A percentile compares a stretch with the other conserved stretches of the same genome.
Conservation (phyloP, 441 rosid genomes). For the Isatis lusitanica region DNA sequence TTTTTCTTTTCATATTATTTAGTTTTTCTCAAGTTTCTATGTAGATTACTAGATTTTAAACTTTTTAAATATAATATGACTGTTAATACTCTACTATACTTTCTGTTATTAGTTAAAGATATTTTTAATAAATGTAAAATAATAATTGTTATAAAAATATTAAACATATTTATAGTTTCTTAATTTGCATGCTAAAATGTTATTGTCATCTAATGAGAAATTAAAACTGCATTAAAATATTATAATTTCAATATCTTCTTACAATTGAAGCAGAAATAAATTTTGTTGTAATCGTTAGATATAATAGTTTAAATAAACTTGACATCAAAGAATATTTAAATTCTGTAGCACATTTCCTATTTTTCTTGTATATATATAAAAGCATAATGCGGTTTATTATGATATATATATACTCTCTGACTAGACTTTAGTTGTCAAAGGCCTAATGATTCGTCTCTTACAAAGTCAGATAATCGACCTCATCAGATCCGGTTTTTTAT, state of each 20-base stretch:
- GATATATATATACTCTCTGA: slow-evolving; percentile 15
- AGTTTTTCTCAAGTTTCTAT: too few relatives aligned
- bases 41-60: too few relatives aligned
- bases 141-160: too few relatives aligned
- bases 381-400: neutral
- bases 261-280: neutral
- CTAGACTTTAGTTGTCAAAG: slow-evolving; percentile 20
- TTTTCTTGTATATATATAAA: neutral
- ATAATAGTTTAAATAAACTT: too few relatives aligned
- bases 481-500: neutral
- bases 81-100: too few relatives aligned
- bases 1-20: too few relatives aligned
- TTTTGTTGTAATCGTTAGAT: too few relatives aligned
- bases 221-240: neutral
- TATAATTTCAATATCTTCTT: too few relatives aligned
- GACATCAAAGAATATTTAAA: neutral
- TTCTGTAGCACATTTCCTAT: neutral
- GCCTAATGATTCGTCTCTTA: slow-evolving; percentile 23
- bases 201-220: neutral
- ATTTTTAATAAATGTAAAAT: too few relatives aligned
- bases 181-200: neutral
- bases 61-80: too few relatives aligned
- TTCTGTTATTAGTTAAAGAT: too few relatives aligned
- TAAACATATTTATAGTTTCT: too few relatives aligned
- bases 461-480: slow-evolving; percentile 22